Evolutionary conservation across 257 asterid species (phyloP).

Genomic region (Solanum pimpinellifolium): DNA sequence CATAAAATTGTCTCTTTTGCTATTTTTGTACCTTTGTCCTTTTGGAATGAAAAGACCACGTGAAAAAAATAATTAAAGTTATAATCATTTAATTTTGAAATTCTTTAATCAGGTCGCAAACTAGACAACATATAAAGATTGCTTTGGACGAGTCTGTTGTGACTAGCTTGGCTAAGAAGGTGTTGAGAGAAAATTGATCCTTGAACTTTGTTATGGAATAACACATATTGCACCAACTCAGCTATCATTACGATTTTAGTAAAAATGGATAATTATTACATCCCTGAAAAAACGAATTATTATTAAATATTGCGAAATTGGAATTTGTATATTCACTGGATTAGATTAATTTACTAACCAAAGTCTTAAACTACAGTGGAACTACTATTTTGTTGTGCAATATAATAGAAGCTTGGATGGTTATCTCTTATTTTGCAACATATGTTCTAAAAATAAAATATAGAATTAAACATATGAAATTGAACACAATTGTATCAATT

Average conservation of each 20-base stretch:
- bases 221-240: not conserved
- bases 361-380: too few relatives aligned
- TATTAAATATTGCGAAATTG: too few relatives aligned
- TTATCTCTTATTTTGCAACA: too few relatives aligned
- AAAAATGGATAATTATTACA: not conserved
- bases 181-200: not conserved
- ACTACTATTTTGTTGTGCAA: too few relatives aligned
- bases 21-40: not conserved
- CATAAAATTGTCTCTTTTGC: not conserved
- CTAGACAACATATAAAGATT: too few relatives aligned
- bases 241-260: not conserved
- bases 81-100: not conserved
- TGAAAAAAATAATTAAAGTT: not conserved
- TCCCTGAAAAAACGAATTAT: not conserved
- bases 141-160: not conserved
- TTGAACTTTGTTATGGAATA: too few relatives aligned
- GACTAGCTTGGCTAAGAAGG: not conserved
- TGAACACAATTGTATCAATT: too few relatives aligned
- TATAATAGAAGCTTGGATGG: too few relatives aligned
- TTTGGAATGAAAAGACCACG: not conserved
- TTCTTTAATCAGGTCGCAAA: not conserved
- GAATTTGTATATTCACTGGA: too few relatives aligned
- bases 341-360: too few relatives aligned
- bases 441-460: too few relatives aligned
- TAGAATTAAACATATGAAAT: too few relatives aligned